Conservation (phyloP, 768 basidiomycete species). For the Termitomyces sp. region DNA sequence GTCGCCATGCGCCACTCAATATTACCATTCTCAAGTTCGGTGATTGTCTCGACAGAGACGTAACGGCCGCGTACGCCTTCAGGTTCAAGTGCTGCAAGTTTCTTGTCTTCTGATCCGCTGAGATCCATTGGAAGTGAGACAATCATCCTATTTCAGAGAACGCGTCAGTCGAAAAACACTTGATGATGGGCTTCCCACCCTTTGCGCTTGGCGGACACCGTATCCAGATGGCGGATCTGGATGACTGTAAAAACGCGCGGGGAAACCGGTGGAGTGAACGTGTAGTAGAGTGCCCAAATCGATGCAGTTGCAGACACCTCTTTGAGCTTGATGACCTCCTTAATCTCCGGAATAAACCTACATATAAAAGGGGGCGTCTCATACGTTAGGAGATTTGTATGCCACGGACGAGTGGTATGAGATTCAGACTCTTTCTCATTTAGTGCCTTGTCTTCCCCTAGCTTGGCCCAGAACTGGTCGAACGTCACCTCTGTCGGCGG, state of each 20-base stretch:
- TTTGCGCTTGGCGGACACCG: slow-evolving; percentile 39
- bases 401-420: slow-evolving; percentile 7
- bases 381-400: slow-evolving; percentile 10
- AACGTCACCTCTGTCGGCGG: slow-evolving; percentile 61
- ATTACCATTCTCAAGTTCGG: slow-evolving; percentile 55
- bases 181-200: slow-evolving; percentile 41
- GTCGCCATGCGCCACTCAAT: slow-evolving; percentile 83
- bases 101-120: slow-evolving; percentile 40
- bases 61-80: slow-evolving; percentile 65
- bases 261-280: slow-evolving; percentile 63
- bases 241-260: slow-evolving; percentile 74
- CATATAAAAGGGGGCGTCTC: slow-evolving; percentile 3
- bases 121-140: slow-evolving; percentile 71
- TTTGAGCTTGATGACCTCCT: slow-evolving; percentile 58
- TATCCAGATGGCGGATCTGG: slow-evolving; percentile 52
- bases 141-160: slow-evolving; percentile 26
- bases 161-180: not conserved
- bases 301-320: slow-evolving; percentile 56
- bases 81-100: slow-evolving; percentile 56
- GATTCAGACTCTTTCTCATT: slow-evolving; percentile 59
- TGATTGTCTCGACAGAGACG: slow-evolving; percentile 61
- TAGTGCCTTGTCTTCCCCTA: slow-evolving; percentile 59
- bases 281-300: slow-evolving; percentile 73
- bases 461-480: slow-evolving; percentile 65
- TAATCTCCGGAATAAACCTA: slow-evolving; percentile 64